Percentiles rank a stretch among this genome's conserved stretches.
These are phyloP conservation scores for Rhizomucor pusillus DNA, from an alignment of 371 early-diverging fungal species.

Conservation along the genomic window DNA sequence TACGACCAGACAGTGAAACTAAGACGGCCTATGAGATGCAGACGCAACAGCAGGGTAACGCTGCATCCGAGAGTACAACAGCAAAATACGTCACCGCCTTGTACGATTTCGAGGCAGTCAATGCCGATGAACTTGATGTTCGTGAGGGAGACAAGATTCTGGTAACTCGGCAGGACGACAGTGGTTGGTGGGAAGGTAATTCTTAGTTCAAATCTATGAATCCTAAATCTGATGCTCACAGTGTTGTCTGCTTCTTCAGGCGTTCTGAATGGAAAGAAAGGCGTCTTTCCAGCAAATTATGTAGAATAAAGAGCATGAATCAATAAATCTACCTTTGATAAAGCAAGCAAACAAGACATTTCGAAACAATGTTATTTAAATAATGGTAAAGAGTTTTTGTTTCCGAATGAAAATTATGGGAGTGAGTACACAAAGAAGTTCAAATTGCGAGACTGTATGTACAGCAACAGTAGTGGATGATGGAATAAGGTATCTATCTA, in stretches of 20 bases:
- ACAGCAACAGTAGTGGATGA: too few species aligned
- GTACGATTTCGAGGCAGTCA: slow-evolving; percentile 77
- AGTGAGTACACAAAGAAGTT: too few species aligned
- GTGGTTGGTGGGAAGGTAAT: slow-evolving; percentile 79
- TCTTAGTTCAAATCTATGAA: slow-evolving; percentile 1
- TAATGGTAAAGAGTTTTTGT: too few species aligned
- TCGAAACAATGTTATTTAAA: too few species aligned
- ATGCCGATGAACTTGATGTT: slow-evolving; percentile 71
- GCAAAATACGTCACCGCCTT: slow-evolving; percentile 56
- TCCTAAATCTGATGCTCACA: background rate
- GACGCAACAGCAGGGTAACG: background rate
- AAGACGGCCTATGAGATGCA: background rate
- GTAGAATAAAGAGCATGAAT: slow-evolving; percentile 33
- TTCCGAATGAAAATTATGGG: too few species aligned
- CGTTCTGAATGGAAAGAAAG: slow-evolving; percentile 60
- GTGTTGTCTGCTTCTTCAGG: slow-evolving; percentile 35
- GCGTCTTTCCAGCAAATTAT: slow-evolving; percentile 84
- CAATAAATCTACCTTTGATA: too few species aligned
- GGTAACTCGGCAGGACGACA: slow-evolving; percentile 61
- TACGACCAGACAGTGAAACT: background rate
- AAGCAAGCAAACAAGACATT: too few species aligned
- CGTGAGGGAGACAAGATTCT: slow-evolving; percentile 66
- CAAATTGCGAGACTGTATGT: too few species aligned
- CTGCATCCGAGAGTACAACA: background rate
- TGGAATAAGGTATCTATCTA: too few species aligned